Conservation (phyloP, 148 eudicot species). For the Cornus kousa region DNA sequence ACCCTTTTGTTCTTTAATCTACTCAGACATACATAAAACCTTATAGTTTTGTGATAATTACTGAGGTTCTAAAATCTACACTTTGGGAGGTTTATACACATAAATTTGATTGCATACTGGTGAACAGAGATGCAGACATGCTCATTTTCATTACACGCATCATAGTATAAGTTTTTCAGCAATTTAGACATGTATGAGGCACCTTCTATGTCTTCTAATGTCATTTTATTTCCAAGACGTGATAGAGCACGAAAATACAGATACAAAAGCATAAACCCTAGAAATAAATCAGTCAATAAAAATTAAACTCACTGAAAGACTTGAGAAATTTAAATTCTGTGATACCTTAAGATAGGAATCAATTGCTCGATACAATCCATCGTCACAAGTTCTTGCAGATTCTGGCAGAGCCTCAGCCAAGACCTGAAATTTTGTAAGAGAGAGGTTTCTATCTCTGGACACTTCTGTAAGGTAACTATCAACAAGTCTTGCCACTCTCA, state of each 20-base stretch:
- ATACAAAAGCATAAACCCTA: neutral
- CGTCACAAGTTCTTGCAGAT: constrained; percentile 91
- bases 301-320: neutral
- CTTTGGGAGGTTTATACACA: neutral
- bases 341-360: constrained; percentile 98
- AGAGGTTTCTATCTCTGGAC: constrained; percentile 72
- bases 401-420: constrained; percentile 96
- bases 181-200: neutral
- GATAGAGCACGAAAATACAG: neutral
- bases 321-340: neutral
- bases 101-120: neutral
- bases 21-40: neutral
- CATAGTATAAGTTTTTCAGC: neutral
- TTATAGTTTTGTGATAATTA: neutral
- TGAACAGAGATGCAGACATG: neutral
- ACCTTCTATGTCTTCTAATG: neutral
- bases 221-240: neutral
- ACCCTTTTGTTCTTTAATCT: neutral
- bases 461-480: constrained; percentile 95
- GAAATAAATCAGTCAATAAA: neutral
- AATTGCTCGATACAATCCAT: constrained; percentile 90
- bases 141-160: neutral
- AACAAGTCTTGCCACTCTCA: constrained; percentile 88
- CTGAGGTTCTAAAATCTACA: neutral
- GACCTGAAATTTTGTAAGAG: constrained; percentile 89